Percentiles rank a stretch among this genome's conserved stretches.
Evolutionary conservation across 2,329 filamentous ascomycete genomes (phyloP).

Genomic region (Ramichloridium luteum): DNA sequence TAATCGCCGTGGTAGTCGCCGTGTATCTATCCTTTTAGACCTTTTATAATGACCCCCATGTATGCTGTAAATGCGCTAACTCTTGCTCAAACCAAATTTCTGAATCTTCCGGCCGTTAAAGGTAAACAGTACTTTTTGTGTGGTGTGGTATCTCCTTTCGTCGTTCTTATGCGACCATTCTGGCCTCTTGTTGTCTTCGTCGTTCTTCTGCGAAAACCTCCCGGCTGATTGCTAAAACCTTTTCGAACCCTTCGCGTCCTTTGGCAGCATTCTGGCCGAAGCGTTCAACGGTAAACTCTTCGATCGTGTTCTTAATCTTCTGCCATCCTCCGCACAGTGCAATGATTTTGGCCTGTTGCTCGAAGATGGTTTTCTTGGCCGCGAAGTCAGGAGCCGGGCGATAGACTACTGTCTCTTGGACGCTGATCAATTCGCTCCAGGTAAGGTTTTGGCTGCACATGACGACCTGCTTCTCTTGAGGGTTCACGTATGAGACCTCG

Average conservation of each 20-base stretch:
- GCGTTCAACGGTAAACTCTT: slow-evolving; percentile 76
- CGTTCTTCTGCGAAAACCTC: slow-evolving; percentile 81
- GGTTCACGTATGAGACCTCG: slow-evolving; percentile 92
- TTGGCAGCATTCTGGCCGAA: slow-evolving; percentile 87
- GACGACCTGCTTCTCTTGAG: slow-evolving; percentile 68
- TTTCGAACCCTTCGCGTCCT: slow-evolving; percentile 89
- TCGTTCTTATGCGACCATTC: too few species aligned
- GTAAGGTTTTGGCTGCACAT: slow-evolving; percentile 96
- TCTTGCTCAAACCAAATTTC: too few species aligned
- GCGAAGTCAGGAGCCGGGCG: slow-evolving; percentile 17
- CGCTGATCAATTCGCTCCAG: slow-evolving; percentile 76
- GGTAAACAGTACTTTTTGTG: too few species aligned
- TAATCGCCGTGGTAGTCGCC: too few species aligned
- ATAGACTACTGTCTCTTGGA: slow-evolving; percentile 69
- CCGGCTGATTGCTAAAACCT: slow-evolving; percentile 84
- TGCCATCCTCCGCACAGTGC: slow-evolving; percentile 95
- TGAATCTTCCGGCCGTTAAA: too few species aligned
- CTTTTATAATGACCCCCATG: too few species aligned
- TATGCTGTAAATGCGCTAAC: too few species aligned
- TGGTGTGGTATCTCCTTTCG: too few species aligned
- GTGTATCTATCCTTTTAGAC: too few species aligned
- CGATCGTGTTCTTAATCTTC: slow-evolving; percentile 89
- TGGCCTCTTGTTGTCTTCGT: neutral
- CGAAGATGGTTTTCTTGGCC: slow-evolving; percentile 59
- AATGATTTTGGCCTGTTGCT: slow-evolving; percentile 83